Evolutionary conservation across 768 basidiomycete species (phyloP).

Genomic region (Gloeopeniophorella convolvens): DNA sequence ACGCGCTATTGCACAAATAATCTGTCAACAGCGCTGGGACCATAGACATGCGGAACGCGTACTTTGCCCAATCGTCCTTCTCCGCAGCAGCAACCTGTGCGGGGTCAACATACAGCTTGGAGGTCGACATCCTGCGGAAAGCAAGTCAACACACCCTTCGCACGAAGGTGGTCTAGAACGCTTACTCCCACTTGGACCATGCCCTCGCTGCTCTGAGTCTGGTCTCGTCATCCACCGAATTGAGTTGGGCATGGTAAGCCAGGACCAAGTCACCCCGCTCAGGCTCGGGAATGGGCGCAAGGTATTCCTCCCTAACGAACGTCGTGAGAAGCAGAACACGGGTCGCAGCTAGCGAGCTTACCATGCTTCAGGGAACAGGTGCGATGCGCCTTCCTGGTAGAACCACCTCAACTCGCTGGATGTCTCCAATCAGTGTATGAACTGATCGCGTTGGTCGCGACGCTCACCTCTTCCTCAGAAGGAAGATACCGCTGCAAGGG

Average conservation of each 20-base stretch:
- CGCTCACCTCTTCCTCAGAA: slow-evolving; percentile 66
- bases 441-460: no score
- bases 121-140: slow-evolving; percentile 70
- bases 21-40: background rate
- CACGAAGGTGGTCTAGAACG: slow-evolving; percentile 15
- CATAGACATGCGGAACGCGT: slow-evolving; percentile 22
- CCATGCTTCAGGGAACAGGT: slow-evolving; percentile 88
- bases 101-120: slow-evolving; percentile 64
- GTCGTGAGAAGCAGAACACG: background rate
- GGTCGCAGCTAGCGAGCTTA: slow-evolving; percentile 24
- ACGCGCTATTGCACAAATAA: slow-evolving; percentile 45
- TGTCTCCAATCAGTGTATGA: no score
- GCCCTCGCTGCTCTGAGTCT: slow-evolving; percentile 69
- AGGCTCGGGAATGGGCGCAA: slow-evolving; percentile 71
- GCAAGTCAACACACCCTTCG: background rate
- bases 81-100: slow-evolving; percentile 62
- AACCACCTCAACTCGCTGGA: slow-evolving; percentile 82
- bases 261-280: slow-evolving; percentile 75
- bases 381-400: slow-evolving; percentile 81
- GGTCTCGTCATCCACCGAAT: slow-evolving; percentile 59
- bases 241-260: slow-evolving; percentile 80
- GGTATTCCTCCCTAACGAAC: slow-evolving; percentile 66
- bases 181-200: slow-evolving; percentile 90
- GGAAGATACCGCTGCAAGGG: slow-evolving; percentile 72
- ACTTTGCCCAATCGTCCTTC: slow-evolving; percentile 73